Evolutionary conservation across 2,329 filamentous ascomycete genomes (phyloP).

Genomic region (Fusarium citri): DNA sequence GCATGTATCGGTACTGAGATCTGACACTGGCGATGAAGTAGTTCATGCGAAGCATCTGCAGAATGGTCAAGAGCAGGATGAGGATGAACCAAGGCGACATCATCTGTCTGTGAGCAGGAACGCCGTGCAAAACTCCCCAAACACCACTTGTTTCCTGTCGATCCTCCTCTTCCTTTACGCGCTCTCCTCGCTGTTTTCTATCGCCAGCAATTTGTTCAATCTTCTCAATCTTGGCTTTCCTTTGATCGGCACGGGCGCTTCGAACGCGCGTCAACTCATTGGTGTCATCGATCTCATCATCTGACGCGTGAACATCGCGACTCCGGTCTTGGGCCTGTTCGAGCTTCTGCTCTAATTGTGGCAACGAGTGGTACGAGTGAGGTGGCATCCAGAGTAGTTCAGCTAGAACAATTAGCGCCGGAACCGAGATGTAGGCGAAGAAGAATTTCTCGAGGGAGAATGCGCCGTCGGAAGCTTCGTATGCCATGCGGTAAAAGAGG

Average conservation of each 20-base stretch:
- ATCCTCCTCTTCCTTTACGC: conserved; percentile 66
- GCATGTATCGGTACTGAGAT: conserved; percentile 76
- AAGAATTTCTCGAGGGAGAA: conserved; percentile 56
- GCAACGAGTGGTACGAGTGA: conserved; percentile 53
- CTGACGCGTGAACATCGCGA: conserved; percentile 63
- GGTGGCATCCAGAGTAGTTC: conserved; percentile 56
- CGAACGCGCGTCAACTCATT: conserved; percentile 57
- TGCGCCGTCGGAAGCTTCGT: conserved; percentile 63
- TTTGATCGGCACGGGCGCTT: conserved; percentile 59
- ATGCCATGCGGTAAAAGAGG: conserved; percentile 77
- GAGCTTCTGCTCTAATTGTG: conserved; percentile 55
- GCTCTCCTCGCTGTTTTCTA: conserved; percentile 64
- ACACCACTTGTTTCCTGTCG: conserved; percentile 72
- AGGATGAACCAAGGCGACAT: conserved; percentile 76
- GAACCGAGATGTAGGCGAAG: conserved; percentile 53
- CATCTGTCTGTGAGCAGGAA: conserved; percentile 73
- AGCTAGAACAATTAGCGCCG: conserved; percentile 51
- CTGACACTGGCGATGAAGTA: conserved; percentile 76
- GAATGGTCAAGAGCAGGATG: conserved; percentile 72
- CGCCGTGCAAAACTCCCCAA: conserved; percentile 78
- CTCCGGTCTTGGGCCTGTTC: conserved; percentile 52
- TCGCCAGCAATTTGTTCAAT: conserved; percentile 73
- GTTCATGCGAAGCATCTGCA: conserved; percentile 76
- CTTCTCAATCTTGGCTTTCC: conserved; percentile 68
- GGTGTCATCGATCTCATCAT: conserved; percentile 63